Base-by-base conservation (phyloP, 768 basidiomycete species). In the Paxillus involutus region DNA sequence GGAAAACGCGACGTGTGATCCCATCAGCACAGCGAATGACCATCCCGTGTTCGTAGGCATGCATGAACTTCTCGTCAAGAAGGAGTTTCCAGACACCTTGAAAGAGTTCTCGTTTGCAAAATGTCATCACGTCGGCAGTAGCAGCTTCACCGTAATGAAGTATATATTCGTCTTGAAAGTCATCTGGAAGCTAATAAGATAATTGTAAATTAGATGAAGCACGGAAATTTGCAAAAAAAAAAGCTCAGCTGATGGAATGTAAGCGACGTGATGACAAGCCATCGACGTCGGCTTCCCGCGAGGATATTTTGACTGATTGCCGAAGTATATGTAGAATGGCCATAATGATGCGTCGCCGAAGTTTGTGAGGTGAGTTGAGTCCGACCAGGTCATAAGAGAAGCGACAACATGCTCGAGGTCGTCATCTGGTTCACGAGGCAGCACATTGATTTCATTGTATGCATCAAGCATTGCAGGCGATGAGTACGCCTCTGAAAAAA, bases 1-100 rank as follows among this genome's bases (percentile, higher is more conserved):
- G 64, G 40, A 55, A 65, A 30, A 65, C 33, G 9, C 55, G 50
- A 17, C 58, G 46, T 13, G 10, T 33, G 29, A 64, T 47, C 17
- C 58, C 57, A 53, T 65, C 63, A 6, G 47, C 26, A 44, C 61
- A 67, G 5, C 1, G 1, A 36, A 62, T 57, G 0, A 64, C 57
- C 6, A 64, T 58, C 16, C 66, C 66, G 49, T 66, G 61, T 32
- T 49, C 5, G 14, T 64, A 66, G 3, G 60, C 61, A n/a, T 60
- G 32, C 12, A 60, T 17, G 35, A 67, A 67, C 6, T 62, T 55
- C 14, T 61, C 55, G 44, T 67, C 63, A 13, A 69, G 44, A 6
- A 68, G 35, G 11, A 59, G 26, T 19, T 51, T 56, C 55, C 59
- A 59, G 5, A 58, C 48, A 9, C 19, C 58, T 21, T 66, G 65